Evolutionary conservation across 768 basidiomycete species (phyloP), one percentile per base, ranked within the genome.

Genomic region (Candolleomyces eurysporus): DNA sequence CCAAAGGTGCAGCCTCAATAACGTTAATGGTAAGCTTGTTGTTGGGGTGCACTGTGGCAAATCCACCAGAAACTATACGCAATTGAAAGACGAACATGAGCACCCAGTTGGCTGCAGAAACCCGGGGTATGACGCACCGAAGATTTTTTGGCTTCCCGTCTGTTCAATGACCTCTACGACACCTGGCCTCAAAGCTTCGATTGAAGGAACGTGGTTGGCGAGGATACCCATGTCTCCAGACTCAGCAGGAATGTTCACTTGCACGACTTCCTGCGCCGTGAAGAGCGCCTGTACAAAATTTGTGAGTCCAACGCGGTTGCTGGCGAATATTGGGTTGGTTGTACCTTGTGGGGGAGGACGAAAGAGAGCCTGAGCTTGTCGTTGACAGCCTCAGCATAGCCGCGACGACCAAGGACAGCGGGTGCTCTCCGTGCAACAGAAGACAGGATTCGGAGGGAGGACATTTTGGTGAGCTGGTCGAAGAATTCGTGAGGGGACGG

Each of bases 171-270:
- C 90, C 77, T 99, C 97, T 57, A 99, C 81, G 61, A 98, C 82
- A 73, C 97, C 97, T 46, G 97, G 91, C 71, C 92, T 91, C 58
- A 99, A 83, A 52, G 96, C 84, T 76, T 99, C 97, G 61, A 98
- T 91, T n/a, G 94, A 91, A 32, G 97, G 90, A 59, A 98, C 95
- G 78, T 99, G 97, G 84, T 96, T 97, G 68, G 96, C 94, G 63
- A 99, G 88, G 69, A 99, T 92, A 82, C 97, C 97, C 95, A 98
- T 98, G 77, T 98, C 96, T 70, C 97, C 97, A 3, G 93, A 89
- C 59, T 89, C 92, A 45, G 95, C 97, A 40, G 95, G 80, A 68
- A 98, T 79, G 79, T 98, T 98, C 67, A 99, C 96, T 76, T 98
- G 96, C 21, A 92, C 86, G 61, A 98, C 96, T 75, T 96, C 96